A percentile compares a stretch with the other conserved stretches of the same genome.
Conservation (phyloP, 2,329 filamentous ascomycete genomes). For the Coniella lustricola region DNA sequence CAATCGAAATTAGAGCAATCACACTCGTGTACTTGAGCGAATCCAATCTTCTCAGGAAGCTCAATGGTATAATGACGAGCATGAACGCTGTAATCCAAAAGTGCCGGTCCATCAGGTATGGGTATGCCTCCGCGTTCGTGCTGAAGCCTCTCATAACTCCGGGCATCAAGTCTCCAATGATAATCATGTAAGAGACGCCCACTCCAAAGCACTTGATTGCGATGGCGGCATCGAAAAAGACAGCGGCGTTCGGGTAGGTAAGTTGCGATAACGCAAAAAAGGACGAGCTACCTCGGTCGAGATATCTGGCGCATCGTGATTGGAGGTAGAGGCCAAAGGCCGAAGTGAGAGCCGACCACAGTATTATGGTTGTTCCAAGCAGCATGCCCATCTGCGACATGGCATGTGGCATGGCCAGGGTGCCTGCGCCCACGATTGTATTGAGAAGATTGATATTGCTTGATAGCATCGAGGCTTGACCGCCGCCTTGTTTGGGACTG, state of each 20-base stretch:
- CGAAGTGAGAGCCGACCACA: conserved; percentile 85
- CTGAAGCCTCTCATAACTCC: conserved; percentile 82
- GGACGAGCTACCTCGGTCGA: conserved; percentile 80
- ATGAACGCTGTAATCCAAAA: conserved; percentile 99
- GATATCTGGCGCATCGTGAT: conserved; percentile 83
- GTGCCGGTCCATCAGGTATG: conserved; percentile 79
- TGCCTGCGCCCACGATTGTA: conserved; percentile 92
- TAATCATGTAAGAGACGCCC: conserved; percentile 94
- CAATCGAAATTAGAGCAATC: conserved; percentile 84
- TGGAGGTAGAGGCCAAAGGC: conserved; percentile 95
- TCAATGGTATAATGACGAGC: conserved; percentile 89
- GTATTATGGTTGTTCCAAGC: conserved; percentile 72
- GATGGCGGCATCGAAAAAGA: conserved; percentile 92
- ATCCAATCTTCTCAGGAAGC: conserved; percentile 83
- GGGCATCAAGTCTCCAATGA: conserved; percentile 97
- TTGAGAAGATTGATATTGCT: conserved; percentile 94
- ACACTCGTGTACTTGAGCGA: conserved; percentile 97
- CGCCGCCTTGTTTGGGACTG: conserved; percentile 67
- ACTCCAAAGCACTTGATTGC: conserved; percentile 98
- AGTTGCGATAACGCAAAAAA: conserved; percentile 97
- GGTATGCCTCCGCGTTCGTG: conserved; percentile 51
- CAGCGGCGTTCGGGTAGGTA: conserved; percentile 91
- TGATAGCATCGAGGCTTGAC: conserved; percentile 81
- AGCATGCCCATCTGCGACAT: conserved; percentile 93
- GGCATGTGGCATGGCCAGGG: conserved; percentile 90